phyloP scores from a whole-genome alignment of 495 filamentous ascomycete species.

The Talaromyces stipitatus region DNA sequence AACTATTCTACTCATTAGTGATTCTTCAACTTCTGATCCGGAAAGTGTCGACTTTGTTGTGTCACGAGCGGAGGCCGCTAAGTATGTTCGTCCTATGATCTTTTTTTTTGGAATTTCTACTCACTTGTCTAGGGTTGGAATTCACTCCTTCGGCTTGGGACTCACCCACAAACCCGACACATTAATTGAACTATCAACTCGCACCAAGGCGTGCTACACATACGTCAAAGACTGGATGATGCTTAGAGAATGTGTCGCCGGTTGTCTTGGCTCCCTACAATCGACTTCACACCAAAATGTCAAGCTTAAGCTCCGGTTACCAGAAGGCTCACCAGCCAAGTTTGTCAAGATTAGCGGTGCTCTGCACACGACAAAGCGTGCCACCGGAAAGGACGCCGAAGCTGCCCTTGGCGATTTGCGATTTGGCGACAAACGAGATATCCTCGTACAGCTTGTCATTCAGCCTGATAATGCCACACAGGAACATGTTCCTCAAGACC shows the following conservation, averaged over 20 bases:
- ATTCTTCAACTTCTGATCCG: slow-evolving; percentile 93
- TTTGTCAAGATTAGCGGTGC: slow-evolving; percentile 98
- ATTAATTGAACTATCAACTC: slow-evolving; percentile 93
- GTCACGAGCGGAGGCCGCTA: slow-evolving; percentile 94
- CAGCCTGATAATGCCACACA: slow-evolving; percentile 79
- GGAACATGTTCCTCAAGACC: slow-evolving; percentile 82
- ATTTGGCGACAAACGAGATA: slow-evolving; percentile 96
- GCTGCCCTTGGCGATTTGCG: slow-evolving; percentile 86
- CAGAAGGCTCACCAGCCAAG: slow-evolving; percentile 93
- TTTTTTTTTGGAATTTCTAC: slow-evolving; percentile 7
- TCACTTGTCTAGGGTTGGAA: slow-evolving; percentile 62
- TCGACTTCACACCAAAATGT: slow-evolving; percentile 98
- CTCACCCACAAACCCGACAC: slow-evolving; percentile 98
- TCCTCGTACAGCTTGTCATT: slow-evolving; percentile 92
- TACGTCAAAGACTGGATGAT: slow-evolving; percentile 99
- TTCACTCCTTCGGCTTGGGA: slow-evolving; percentile 94
- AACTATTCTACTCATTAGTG: slow-evolving; percentile 94
- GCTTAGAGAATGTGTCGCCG: slow-evolving; percentile 93
- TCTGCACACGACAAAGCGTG: slow-evolving; percentile 92
- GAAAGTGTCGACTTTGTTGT: slow-evolving; percentile 98
- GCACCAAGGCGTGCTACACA: slow-evolving; percentile 94
- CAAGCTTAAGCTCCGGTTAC: slow-evolving; percentile 88
- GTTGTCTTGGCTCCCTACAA: slow-evolving; percentile 90
- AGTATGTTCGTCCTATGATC: slow-evolving; percentile 48
- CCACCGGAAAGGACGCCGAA: slow-evolving; percentile 93